phyloP scores from a whole-genome alignment of 2,329 filamentous ascomycete species.

The Lachnellula hyalina region DNA sequence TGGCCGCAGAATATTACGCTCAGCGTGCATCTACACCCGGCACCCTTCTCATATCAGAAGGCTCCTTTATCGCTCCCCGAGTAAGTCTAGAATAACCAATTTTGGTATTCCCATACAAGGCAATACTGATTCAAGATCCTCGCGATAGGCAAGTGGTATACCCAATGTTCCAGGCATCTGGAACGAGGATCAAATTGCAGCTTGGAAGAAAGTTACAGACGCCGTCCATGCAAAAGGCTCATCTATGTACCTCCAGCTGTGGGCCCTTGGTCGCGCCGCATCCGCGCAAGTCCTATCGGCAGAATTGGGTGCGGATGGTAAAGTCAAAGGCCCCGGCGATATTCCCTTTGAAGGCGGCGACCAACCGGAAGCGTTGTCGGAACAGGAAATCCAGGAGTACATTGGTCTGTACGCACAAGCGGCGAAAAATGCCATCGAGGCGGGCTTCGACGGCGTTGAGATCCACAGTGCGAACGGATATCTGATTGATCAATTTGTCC shows the following conservation, averaged over 20 bases:
- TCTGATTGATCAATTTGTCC: constrained; percentile 26
- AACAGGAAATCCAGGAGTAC: constrained; percentile 14
- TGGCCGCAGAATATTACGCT: constrained; percentile 46
- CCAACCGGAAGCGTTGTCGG: constrained; percentile 6
- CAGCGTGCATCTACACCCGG: constrained; percentile 46
- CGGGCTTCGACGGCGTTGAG: constrained; percentile 28
- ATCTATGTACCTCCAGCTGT: constrained; percentile 58
- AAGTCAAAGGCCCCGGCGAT: constrained; percentile 14
- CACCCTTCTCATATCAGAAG: constrained; percentile 53
- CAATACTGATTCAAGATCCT: too few relatives aligned
- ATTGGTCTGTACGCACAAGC: constrained; percentile 17
- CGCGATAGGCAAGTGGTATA: constrained; percentile 36
- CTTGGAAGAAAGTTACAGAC: constrained; percentile 56
- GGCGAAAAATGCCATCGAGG: constrained; percentile 21
- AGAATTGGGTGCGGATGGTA: background rate
- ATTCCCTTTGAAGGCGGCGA: constrained; percentile 11
- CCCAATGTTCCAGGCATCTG: constrained; percentile 53
- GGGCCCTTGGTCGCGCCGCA: constrained; percentile 53
- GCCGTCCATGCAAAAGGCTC: constrained; percentile 57
- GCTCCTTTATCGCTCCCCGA: constrained; percentile 45
- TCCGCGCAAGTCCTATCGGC: constrained; percentile 14
- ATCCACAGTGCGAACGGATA: constrained; percentile 26
- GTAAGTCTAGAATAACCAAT: constrained; percentile 9
- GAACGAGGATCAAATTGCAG: constrained; percentile 47
- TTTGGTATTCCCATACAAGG: too few relatives aligned